phyloP scores from a whole-genome alignment of 257 asterid genomes.

The Ophiorrhiza pumila region DNA sequence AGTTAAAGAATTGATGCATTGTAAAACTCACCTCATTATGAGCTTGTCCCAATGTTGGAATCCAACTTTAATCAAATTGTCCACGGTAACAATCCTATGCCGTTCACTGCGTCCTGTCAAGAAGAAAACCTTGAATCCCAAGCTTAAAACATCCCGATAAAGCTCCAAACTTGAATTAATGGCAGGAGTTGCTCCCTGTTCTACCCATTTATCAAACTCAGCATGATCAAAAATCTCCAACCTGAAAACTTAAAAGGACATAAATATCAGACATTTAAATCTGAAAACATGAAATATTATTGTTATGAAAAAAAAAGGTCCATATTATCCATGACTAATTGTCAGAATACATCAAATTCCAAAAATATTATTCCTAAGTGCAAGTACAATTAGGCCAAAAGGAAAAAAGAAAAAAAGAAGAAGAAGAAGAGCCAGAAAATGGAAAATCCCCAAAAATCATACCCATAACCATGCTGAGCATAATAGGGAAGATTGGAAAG shows the following conservation, averaged over 20 bases:
- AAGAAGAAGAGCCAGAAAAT: neutral
- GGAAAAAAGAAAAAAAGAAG: too few species aligned
- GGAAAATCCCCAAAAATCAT: neutral
- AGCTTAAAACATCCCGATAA: slow-evolving; percentile 51
- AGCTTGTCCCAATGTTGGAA: slow-evolving; percentile 70
- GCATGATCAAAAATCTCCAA: slow-evolving; percentile 59
- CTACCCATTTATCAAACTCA: slow-evolving; percentile 76
- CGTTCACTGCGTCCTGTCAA: slow-evolving; percentile 77
- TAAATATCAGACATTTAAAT: slow-evolving; percentile 9
- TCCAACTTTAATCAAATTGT: slow-evolving; percentile 65
- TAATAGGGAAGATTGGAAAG: slow-evolving; percentile 87
- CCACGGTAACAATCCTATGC: slow-evolving; percentile 48
- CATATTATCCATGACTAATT: neutral
- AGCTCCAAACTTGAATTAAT: slow-evolving; percentile 56
- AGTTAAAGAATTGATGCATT: neutral
- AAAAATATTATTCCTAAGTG: neutral
- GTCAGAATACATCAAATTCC: neutral
- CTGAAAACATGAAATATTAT: neutral
- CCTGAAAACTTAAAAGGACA: slow-evolving; percentile 32
- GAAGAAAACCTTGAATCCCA: slow-evolving; percentile 61
- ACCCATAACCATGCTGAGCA: slow-evolving; percentile 72
- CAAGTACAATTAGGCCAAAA: neutral
- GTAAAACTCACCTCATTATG: slow-evolving; percentile 57
- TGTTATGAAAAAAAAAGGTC: neutral
- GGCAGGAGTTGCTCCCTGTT: slow-evolving; percentile 64